Conservation (phyloP, 345 rosid species). For the Gossypioides kirkii region DNA sequence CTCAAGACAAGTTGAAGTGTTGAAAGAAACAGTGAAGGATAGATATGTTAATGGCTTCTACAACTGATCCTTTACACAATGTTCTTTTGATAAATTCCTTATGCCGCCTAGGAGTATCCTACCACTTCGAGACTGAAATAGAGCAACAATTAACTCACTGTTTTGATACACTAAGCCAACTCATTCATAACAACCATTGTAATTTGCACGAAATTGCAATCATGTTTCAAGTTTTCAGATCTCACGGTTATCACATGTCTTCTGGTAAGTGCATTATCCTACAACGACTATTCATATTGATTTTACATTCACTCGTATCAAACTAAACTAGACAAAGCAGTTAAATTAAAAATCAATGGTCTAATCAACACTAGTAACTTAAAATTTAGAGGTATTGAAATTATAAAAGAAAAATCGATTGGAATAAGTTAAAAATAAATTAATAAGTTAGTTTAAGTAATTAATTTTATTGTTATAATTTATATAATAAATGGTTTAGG, state of each 20-base stretch:
- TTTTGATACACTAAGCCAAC: neutral
- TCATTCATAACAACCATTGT: neutral
- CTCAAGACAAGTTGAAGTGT: neutral
- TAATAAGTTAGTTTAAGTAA: too few species aligned
- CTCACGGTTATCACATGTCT: constrained; percentile 6
- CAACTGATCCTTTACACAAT: neutral
- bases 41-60: neutral
- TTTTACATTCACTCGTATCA: too few species aligned
- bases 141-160: neutral
- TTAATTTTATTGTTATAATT: too few species aligned
- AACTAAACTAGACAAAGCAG: accelerated
- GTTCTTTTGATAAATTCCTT: neutral
- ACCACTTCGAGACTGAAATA: constrained; percentile 15
- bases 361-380: too few species aligned
- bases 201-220: neutral
- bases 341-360: too few species aligned
- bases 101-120: constrained; percentile 17
- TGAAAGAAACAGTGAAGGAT: constrained; percentile 4
- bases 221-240: constrained; percentile 12
- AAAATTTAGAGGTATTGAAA: too few species aligned
- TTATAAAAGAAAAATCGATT: too few species aligned
- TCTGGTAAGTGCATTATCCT: neutral
- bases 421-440: too few species aligned
- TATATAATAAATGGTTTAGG: too few species aligned
- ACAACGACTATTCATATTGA: too few species aligned